Evolutionary conservation across 2,329 filamentous ascomycete species (phyloP).

Genomic region (Dothideomycetes sp.): DNA sequence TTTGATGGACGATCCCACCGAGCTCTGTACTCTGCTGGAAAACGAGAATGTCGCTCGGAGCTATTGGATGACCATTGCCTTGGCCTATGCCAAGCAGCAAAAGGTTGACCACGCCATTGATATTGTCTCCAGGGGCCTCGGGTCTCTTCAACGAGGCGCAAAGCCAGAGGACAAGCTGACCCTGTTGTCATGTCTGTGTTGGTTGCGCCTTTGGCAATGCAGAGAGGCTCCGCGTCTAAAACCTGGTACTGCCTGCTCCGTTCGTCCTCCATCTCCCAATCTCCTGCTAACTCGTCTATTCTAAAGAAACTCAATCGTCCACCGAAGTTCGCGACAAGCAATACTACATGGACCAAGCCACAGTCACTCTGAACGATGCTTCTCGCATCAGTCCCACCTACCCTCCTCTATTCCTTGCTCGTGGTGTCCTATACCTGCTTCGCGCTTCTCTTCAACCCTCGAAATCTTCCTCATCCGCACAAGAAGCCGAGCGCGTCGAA

Average conservation of each 20-base stretch:
- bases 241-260: conserved; percentile 34
- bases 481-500: conserved; percentile 63
- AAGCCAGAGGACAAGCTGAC: conserved; percentile 75
- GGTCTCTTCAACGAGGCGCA: conserved; percentile 52
- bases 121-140: conserved; percentile 62
- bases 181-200: conserved; percentile 76
- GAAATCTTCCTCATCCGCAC: conserved; percentile 52
- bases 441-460: conserved; percentile 77
- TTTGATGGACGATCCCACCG: conserved; percentile 84
- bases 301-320: conserved; percentile 36
- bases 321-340: conserved; percentile 85
- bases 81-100: conserved; percentile 92
- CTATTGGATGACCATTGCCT: conserved; percentile 96
- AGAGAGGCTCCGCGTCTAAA: conserved; percentile 64
- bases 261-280: not conserved
- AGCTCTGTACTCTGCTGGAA: conserved; percentile 89
- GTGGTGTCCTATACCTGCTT: conserved; percentile 80
- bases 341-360: conserved; percentile 83
- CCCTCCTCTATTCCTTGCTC: conserved; percentile 80
- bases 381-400: conserved; percentile 87
- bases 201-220: conserved; percentile 85
- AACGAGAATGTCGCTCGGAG: conserved; percentile 85
- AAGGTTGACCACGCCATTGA: conserved; percentile 78
- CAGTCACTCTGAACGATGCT: conserved; percentile 87
- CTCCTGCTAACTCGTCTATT: conserved; percentile 7